phyloP scores from a whole-genome alignment of 1,139 yeast genomes.

The Saccharomyces hybrid region DNA sequence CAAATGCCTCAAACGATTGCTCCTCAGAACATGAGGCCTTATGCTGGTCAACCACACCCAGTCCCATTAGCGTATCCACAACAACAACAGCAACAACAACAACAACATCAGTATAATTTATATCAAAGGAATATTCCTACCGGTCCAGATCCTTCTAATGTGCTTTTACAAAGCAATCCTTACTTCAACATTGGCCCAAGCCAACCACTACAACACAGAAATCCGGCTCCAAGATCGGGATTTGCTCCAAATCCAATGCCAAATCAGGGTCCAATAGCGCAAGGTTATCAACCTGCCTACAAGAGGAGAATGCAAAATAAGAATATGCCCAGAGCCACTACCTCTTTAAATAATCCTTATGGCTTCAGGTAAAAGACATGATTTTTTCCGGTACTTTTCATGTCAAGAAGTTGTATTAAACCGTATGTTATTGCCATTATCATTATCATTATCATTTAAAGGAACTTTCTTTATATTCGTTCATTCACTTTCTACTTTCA shows the following conservation, averaged over 20 bases:
- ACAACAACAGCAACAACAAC: constrained; percentile 7
- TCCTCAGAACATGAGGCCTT: constrained; percentile 2
- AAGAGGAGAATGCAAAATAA: constrained; percentile 31
- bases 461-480: background rate
- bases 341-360: constrained; percentile 11
- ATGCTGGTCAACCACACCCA: constrained; percentile 5
- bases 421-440: background rate
- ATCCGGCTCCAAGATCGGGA: background rate
- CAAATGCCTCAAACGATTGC: background rate
- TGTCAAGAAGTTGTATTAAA: background rate
- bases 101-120: constrained; percentile 2
- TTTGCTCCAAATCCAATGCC: constrained; percentile 11
- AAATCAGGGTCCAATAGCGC: constrained; percentile 10
- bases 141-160: constrained; percentile 40
- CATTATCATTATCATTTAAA: background rate
- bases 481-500: background rate
- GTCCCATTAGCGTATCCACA: constrained; percentile 6
- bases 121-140: constrained; percentile 6
- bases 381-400: background rate
- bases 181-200: constrained; percentile 35
- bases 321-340: constrained; percentile 27
- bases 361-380: constrained; percentile 15
- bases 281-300: constrained; percentile 33
- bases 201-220: constrained; percentile 5
- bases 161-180: constrained; percentile 45